Evolutionary conservation across 1,284 basidiomycete species (phyloP), one percentile per base, ranked within the genome.

Genomic region (Taiwanofungus camphoratus): DNA sequence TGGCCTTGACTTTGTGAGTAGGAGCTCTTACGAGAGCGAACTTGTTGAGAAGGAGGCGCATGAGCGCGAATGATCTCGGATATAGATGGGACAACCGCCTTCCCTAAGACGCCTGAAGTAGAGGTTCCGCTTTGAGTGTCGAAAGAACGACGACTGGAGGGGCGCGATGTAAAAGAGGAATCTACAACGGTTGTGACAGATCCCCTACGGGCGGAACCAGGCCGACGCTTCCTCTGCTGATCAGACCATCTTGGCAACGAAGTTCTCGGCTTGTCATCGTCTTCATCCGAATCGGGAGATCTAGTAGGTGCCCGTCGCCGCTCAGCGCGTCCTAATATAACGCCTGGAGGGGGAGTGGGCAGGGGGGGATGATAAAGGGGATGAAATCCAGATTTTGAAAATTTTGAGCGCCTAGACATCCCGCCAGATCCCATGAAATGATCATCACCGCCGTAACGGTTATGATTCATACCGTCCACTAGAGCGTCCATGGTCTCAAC

Each of bases 401-500:
- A 74, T 42, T 78, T 70, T 36, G 70, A 61, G n/a, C 76, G 71
- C 50, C 59, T 66, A 24, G 72, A 70, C 12, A 62, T 57, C 13
- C 55, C 59, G 39, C 62, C 59, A 24, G 64, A 51, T 31, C 69
- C 67, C 48, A 76, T 65, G 51, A 76, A 66, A 48, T 79, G 71
- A 41, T 82, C 78, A 50, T 71, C 76, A 35, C 59, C 61, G 22
- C 47, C 48, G 39, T 48, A 64, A 18, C 34, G 15, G n/a, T 36
- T 12, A 31, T 48, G 79, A 55, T 89, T 89, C 83, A 92, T 88
- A 9, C 82, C 82, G 52, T 89, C 87, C 12, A 90, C 87, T 42
- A 92, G 65, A 12, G 87, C 86, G 57, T 92, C 88, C 81, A 91
- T 85, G 7, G 78, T 78, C 63, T 88, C 86, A 12, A 91, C 86